Evolutionary conservation across 164 flowering plant genomes (phyloP), one percentile per base, ranked within the genome.

Genomic region (Sedum album): DNA sequence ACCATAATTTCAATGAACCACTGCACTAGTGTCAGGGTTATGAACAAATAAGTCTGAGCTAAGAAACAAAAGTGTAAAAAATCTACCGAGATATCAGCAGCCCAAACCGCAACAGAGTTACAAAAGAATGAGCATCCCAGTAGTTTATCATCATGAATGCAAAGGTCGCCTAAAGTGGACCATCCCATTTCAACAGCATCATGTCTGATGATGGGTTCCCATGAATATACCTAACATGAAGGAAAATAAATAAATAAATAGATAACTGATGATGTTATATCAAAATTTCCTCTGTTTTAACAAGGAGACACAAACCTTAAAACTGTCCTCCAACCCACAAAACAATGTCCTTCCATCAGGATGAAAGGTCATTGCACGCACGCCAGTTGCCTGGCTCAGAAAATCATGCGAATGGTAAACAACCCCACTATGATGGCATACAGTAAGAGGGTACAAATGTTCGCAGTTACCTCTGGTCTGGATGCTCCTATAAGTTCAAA

Each of bases 181-280:
- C 96, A 91, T 67, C 91, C 96, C 81, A 91, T 82, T 68, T 86
- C 88, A 76, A 91, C 79, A 68, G 86, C 64, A 76, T 89, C 93
- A 77, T 89, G 97, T 69, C 90, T 83, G 60, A 86, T 74, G 62
- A 91, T 82, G 70, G 97, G 97, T 77, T 91, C 97, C 97, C 97
- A 91, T 68, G 96, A 87, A 72, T 86, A 85, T 71, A 89, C 91
- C 97, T 91, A 69, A 53, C 73, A 30, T 73, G 68, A 26, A 28
- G 68, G 68, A 28, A 65, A 62, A n/a, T n/a, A 9, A 23, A 64
- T 64, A 66, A 14, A 33, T 39, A 51, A 13, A 51, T 15, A 20
- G 61, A 39, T 41, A 7, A 41, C 11, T 13, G 2, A 9, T 2
- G 2, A 41, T 2, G 31, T 11, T 26, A 31, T 42, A 23, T 13